Percentiles rank a stretch among this genome's conserved stretches.
These are phyloP conservation scores for Trametes meyenii DNA, from an alignment of 768 basidiomycete species.

Conservation along the genomic window DNA sequence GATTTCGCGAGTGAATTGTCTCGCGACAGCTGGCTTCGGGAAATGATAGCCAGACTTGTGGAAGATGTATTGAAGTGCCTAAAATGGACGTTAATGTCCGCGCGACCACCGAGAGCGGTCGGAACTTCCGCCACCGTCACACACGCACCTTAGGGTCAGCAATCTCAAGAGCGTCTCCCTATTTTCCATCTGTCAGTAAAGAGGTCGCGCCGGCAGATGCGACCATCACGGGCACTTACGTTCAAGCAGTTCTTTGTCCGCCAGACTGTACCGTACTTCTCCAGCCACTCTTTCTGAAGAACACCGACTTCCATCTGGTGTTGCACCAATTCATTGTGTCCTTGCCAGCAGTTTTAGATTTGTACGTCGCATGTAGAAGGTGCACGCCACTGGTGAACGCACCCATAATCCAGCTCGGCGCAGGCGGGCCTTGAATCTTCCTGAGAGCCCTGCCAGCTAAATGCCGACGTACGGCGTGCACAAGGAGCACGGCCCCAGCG, in stretches of 20 bases:
- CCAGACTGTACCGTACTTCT: slow-evolving; percentile 27
- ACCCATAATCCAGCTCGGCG: slow-evolving; percentile 24
- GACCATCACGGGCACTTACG: slow-evolving; percentile 13
- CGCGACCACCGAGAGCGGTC: too few relatives aligned
- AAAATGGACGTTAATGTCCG: background rate
- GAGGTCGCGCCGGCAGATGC: background rate
- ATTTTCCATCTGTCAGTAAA: background rate
- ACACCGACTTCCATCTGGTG: slow-evolving; percentile 26
- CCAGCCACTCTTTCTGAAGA: slow-evolving; percentile 21
- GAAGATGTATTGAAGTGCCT: slow-evolving; percentile 35
- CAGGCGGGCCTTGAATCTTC: slow-evolving; percentile 27
- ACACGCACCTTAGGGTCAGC: slow-evolving; percentile 21
- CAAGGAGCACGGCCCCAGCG: slow-evolving; percentile 8
- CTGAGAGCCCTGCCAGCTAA: slow-evolving; percentile 18
- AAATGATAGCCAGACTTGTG: slow-evolving; percentile 34
- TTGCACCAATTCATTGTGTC: background rate
- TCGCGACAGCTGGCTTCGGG: slow-evolving; percentile 28
- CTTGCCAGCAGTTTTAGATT: background rate
- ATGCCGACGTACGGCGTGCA: slow-evolving; percentile 14
- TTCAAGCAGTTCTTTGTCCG: slow-evolving; percentile 24
- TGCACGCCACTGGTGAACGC: background rate
- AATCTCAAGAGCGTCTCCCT: slow-evolving; percentile 20
- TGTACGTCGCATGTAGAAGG: too few relatives aligned
- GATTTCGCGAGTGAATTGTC: slow-evolving; percentile 25
- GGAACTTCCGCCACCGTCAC: too few relatives aligned